These are phyloP conservation scores for Lipomyces yamadae DNA, from an alignment of 805 yeast genomes.

Conservation along the genomic window DNA sequence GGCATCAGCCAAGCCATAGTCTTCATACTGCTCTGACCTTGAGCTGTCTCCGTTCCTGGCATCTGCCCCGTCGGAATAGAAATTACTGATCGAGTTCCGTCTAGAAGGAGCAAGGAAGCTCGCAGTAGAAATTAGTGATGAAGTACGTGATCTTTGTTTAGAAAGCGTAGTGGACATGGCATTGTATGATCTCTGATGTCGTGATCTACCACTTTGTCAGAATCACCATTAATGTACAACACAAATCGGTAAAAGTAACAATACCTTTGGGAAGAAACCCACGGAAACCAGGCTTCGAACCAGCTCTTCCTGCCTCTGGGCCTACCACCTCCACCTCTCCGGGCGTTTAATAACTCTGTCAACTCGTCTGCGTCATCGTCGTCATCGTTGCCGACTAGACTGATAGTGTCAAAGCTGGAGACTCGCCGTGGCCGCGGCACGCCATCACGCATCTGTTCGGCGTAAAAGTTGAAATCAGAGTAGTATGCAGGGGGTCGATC, in stretches of 20 bases:
- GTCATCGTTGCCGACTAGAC: slow-evolving; percentile 12
- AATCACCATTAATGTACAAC: not conserved
- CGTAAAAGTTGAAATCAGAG: slow-evolving; percentile 29
- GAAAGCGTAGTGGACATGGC: not conserved
- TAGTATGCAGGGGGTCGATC: slow-evolving; percentile 29
- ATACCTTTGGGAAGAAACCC: not conserved
- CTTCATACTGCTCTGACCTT: slow-evolving; percentile 18
- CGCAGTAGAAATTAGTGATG: slow-evolving; percentile 20
- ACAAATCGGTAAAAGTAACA: not conserved
- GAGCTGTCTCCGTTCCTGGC: not conserved
- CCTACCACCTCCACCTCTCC: slow-evolving; percentile 11
- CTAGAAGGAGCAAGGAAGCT: slow-evolving; percentile 13
- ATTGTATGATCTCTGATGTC: not conserved
- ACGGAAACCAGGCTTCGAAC: slow-evolving; percentile 5
- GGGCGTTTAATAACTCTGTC: slow-evolving; percentile 12
- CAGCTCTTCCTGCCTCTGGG: not conserved
- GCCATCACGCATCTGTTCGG: slow-evolving; percentile 30
- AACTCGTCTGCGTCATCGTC: slow-evolving; percentile 15
- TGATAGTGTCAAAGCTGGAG: slow-evolving; percentile 7
- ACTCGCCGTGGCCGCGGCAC: slow-evolving; percentile 13
- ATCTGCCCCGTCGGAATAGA: slow-evolving; percentile 5
- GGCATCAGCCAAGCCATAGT: slow-evolving; percentile 30
- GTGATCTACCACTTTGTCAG: not conserved
- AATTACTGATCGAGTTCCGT: slow-evolving; percentile 3
- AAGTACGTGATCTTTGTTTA: slow-evolving; percentile 8